Percentiles rank a stretch among this genome's conserved stretches.
Conservation (phyloP, 2,329 filamentous ascomycete genomes). For the Penicillium psychrosexuale region DNA sequence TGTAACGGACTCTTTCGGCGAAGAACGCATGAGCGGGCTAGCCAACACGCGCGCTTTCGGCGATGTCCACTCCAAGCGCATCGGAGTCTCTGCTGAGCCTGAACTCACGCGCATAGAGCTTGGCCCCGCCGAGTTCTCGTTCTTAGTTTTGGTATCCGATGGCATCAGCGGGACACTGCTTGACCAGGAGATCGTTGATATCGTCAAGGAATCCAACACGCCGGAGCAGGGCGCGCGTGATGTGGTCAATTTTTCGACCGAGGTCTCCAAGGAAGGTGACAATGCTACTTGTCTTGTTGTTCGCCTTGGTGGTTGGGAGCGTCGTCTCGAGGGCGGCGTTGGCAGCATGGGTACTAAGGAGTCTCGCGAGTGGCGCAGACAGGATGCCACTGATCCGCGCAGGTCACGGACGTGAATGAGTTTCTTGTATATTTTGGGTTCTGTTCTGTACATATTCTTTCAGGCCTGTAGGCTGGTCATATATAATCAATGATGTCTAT, state of each 20-base stretch:
- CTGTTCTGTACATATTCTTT: constrained; percentile 21
- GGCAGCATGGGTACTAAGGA: constrained; percentile 91
- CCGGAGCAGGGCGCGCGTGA: constrained; percentile 78
- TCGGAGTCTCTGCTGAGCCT: constrained; percentile 91
- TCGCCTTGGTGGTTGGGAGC: constrained; percentile 63
- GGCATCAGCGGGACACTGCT: constrained; percentile 80
- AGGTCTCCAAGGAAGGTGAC: constrained; percentile 66
- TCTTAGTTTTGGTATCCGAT: constrained; percentile 83
- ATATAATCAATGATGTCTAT: constrained; percentile 14
- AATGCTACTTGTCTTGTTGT: constrained; percentile 65
- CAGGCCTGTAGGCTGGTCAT: constrained; percentile 5
- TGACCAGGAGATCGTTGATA: constrained; percentile 94
- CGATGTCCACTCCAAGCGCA: constrained; percentile 84
- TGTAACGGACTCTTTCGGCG: constrained; percentile 93
- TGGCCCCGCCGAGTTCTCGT: constrained; percentile 78
- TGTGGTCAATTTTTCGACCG: constrained; percentile 83
- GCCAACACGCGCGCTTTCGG: constrained; percentile 94
- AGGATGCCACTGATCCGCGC: constrained; percentile 79
- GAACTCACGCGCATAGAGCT: constrained; percentile 79
- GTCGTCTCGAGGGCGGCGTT: constrained; percentile 70
- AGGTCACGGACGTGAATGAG: constrained; percentile 54
- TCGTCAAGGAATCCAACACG: constrained; percentile 88
- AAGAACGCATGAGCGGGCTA: constrained; percentile 88
- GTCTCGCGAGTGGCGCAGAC: constrained; percentile 75
- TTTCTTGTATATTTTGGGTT: not conserved